A percentile compares a stretch with the other conserved stretches of the same genome.
Conservation (phyloP, 73 alveolate genomes). For the Paraurostyla sp. region DNA sequence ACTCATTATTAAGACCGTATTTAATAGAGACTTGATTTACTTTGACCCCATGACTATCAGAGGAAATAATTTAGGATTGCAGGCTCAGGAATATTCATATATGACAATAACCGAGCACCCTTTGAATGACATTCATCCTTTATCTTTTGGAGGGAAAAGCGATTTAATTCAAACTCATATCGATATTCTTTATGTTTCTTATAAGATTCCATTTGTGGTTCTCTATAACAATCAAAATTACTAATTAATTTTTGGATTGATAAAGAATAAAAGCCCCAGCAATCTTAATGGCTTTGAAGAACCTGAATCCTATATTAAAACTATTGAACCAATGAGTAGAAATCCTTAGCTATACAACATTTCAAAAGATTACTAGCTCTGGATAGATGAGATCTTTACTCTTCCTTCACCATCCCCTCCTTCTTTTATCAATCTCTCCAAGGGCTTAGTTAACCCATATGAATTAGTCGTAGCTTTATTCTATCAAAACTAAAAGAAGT, state of each 20-base stretch:
- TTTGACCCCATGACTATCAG: slow-evolving; percentile 49
- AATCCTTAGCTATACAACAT: slow-evolving; percentile 35
- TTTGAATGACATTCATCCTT: slow-evolving; percentile 71
- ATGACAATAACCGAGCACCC: slow-evolving; percentile 79
- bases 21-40: slow-evolving; percentile 45
- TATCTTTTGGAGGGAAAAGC: slow-evolving; percentile 21
- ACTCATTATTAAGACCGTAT: slow-evolving; percentile 58
- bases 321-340: slow-evolving; percentile 46
- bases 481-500: not conserved
- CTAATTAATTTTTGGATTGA: not conserved
- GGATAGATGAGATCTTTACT: not conserved
- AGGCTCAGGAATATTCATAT: slow-evolving; percentile 57
- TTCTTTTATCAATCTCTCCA: not conserved
- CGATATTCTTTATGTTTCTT: not conserved
- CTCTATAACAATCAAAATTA: not conserved
- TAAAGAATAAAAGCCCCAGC: not conserved
- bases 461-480: slow-evolving; percentile 37
- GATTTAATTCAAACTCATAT: not conserved
- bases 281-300: not conserved
- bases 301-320: slow-evolving; percentile 13
- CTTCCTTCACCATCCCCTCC: not conserved
- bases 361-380: not conserved
- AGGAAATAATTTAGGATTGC: not conserved
- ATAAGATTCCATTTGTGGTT: slow-evolving; percentile 36
- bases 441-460: not conserved